Conservation (phyloP, 768 basidiomycete species). For the Clitopilus hobsonii region DNA sequence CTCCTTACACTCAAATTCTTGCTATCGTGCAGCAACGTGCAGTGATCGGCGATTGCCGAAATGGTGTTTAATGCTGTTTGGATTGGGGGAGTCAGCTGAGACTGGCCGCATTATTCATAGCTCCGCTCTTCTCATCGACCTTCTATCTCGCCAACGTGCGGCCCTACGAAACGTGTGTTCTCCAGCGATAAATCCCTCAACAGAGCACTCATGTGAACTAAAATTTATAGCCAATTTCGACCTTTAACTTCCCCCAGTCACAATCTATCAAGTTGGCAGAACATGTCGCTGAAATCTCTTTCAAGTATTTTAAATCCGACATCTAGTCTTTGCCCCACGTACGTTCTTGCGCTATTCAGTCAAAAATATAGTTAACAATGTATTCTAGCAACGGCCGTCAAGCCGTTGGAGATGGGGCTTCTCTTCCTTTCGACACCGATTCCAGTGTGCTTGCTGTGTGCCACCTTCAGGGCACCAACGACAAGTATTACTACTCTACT, state of each 20-base stretch:
- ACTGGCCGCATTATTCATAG: not conserved
- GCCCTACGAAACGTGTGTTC: not conserved
- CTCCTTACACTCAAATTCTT: slow-evolving; percentile 13
- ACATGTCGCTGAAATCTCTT: slow-evolving; percentile 72
- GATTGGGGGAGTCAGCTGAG: not conserved
- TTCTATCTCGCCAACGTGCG: not conserved
- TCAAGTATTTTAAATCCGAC: slow-evolving; percentile 69
- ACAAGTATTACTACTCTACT: slow-evolving; percentile 90
- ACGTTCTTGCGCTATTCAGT: slow-evolving; percentile 22
- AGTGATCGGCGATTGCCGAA: slow-evolving; percentile 12
- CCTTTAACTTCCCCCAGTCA: slow-evolving; percentile 14
- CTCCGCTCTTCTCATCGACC: not conserved
- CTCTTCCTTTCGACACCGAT: slow-evolving; percentile 67
- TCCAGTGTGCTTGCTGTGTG: slow-evolving; percentile 83
- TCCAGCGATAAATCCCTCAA: not conserved
- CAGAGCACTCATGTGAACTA: not conserved
- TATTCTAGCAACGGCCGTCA: slow-evolving; percentile 84
- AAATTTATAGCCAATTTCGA: slow-evolving; percentile 9
- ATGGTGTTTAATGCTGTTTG: slow-evolving; percentile 6
- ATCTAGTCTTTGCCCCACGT: slow-evolving; percentile 97
- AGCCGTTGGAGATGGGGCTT: slow-evolving; percentile 97
- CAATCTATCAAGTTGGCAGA: slow-evolving; percentile 75
- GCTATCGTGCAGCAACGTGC: slow-evolving; percentile 9
- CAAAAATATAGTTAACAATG: slow-evolving; percentile 9
- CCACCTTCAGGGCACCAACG: slow-evolving; percentile 73